A percentile compares a stretch with the other conserved stretches of the same genome.
These are phyloP conservation scores for Camelina hispida DNA, from an alignment of 345 rosid species.

Conservation along the genomic window DNA sequence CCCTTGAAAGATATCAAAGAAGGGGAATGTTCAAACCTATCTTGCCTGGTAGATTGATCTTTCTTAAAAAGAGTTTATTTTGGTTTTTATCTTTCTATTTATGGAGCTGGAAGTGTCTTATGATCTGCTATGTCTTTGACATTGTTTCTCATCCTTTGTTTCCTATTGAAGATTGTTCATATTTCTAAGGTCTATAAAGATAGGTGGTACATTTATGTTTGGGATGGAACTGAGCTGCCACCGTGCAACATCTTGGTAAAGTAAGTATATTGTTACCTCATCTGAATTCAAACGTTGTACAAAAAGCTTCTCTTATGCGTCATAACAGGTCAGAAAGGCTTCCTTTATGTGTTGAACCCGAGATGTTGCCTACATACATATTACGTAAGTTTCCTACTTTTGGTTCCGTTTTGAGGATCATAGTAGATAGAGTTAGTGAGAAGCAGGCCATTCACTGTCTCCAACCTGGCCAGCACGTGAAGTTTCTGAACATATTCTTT, in stretches of 20 bases:
- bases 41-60: constrained; percentile 25
- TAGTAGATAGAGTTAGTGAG: constrained; percentile 28
- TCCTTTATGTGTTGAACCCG: constrained; percentile 41
- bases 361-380: constrained; percentile 22
- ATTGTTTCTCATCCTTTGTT: constrained; percentile 17
- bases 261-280: constrained; percentile 17
- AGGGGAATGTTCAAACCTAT: constrained; percentile 30
- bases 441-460: constrained; percentile 38
- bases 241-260: constrained; percentile 32
- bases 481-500: constrained; percentile 40
- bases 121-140: constrained; percentile 16
- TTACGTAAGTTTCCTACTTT: constrained; percentile 41
- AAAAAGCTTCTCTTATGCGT: background rate
- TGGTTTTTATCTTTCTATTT: background rate
- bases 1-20: constrained; percentile 39
- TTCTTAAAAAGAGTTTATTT: background rate
- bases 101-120: background rate
- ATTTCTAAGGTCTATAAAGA: constrained; percentile 25
- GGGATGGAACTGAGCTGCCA: constrained; percentile 45
- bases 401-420: constrained; percentile 44
- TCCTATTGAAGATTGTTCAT: constrained; percentile 33
- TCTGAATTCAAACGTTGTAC: background rate
- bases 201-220: constrained; percentile 33
- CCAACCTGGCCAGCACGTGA: constrained; percentile 40
- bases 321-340: constrained; percentile 41